Evolutionary conservation across 306 rosid genomes (phyloP).

Genomic region (Comarum palustre): DNA sequence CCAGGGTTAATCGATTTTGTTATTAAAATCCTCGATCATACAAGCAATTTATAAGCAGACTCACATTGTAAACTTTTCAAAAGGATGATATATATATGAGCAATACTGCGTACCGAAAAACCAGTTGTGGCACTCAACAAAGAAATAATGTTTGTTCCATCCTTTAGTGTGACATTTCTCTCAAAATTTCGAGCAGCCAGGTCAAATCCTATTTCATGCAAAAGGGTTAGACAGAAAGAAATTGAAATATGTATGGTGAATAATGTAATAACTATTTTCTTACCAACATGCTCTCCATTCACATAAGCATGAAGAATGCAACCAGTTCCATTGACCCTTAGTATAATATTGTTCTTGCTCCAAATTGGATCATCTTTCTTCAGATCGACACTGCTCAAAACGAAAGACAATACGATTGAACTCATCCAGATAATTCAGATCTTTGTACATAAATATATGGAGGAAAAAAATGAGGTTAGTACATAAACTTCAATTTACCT

Average conservation of each 20-base stretch:
- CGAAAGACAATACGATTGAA: neutral
- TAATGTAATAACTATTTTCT: neutral
- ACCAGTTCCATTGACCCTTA: slow-evolving; percentile 44
- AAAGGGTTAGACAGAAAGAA: neutral
- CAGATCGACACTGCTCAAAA: slow-evolving; percentile 27
- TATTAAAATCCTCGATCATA: neutral
- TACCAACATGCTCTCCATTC: slow-evolving; percentile 54
- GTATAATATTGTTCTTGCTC: slow-evolving; percentile 33
- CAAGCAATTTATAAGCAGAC: neutral
- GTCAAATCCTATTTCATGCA: neutral
- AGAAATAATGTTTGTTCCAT: neutral
- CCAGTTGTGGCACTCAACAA: neutral
- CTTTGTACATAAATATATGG: neutral
- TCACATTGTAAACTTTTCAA: neutral
- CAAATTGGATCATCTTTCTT: slow-evolving; percentile 41
- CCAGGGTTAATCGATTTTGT: neutral
- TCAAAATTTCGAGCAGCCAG: neutral
- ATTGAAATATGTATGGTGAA: neutral
- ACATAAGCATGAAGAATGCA: slow-evolving; percentile 42
- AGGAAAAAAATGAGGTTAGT: neutral
- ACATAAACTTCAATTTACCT: slow-evolving; percentile 27
- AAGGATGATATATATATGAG: neutral
- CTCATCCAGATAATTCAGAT: neutral
- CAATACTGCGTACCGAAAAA: neutral
- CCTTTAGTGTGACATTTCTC: neutral